A percentile compares a stretch with the other conserved stretches of the same genome.
Conservation (phyloP, 2,329 filamentous ascomycete genomes). For the Fusarium gaditjirri region DNA sequence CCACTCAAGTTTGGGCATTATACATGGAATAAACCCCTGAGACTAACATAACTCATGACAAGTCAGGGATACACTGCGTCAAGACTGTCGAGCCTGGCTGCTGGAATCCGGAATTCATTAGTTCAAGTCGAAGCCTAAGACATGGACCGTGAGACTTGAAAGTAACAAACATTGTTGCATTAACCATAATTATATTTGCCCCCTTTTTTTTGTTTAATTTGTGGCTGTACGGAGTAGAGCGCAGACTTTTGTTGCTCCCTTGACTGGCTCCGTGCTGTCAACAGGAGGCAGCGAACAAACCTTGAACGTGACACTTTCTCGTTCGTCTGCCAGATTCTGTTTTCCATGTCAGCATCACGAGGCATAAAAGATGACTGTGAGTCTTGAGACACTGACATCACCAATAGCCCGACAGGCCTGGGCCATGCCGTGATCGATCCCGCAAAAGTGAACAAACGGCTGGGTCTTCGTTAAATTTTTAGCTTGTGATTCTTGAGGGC, state of each 20-base stretch:
- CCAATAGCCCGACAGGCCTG: slow-evolving; percentile 39
- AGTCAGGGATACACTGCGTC: slow-evolving; percentile 1
- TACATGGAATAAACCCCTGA: slow-evolving; percentile 38
- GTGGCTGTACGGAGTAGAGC: slow-evolving; percentile 5
- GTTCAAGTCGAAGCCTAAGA: background rate
- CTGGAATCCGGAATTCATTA: slow-evolving; percentile 17
- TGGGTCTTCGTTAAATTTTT: slow-evolving; percentile 15
- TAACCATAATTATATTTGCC: background rate
- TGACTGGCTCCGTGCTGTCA: background rate
- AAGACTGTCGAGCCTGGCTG: slow-evolving; percentile 2
- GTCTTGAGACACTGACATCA: slow-evolving; percentile 43
- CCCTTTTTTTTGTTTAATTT: slow-evolving; percentile 27
- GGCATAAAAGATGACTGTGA: slow-evolving; percentile 3
- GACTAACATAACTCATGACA: slow-evolving; percentile 11
- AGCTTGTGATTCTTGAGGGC: slow-evolving; percentile 14
- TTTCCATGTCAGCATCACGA: slow-evolving; percentile 20
- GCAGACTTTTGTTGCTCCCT: slow-evolving; percentile 8
- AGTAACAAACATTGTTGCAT: slow-evolving; percentile 18
- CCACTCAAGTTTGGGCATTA: slow-evolving; percentile 16
- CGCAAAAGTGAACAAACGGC: slow-evolving; percentile 18
- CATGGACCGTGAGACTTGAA: slow-evolving; percentile 19
- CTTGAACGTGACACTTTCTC: background rate
- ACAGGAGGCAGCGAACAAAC: background rate
- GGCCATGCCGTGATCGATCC: slow-evolving; percentile 38
- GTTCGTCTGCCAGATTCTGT: background rate